Base-by-base conservation (phyloP, 345 rosid species). In the Populus ilicifolia region DNA sequence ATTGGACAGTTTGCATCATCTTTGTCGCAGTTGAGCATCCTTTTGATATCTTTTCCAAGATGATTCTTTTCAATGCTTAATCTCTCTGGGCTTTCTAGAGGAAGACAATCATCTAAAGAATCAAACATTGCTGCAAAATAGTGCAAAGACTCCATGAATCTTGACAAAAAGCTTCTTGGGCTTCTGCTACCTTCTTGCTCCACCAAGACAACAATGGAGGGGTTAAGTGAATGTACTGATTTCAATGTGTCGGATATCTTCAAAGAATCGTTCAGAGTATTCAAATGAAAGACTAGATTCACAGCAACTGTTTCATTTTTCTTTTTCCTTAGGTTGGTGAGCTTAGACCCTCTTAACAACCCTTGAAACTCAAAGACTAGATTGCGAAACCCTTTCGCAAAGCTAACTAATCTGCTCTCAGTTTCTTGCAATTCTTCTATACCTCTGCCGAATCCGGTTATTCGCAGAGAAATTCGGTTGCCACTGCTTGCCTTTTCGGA, bases 51-150 rank as follows among this genome's bases (percentile, higher is more conserved):
- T 69, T 85, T 88, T 5, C 94, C 94, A 1, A 91, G 83, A 54
- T 83, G 87, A 71, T 87, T 88, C 87, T 82, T 91, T 88, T 91
- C 94, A 1, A 91, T 89, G 66, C 85, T 76, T 25, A 87, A 69
- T 48, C 94, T 78, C 68, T 91, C 88, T 1, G 67, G 6, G 80
- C 94, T 91, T 25, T 88, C 90, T 59, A 77, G 50, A 0, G 92
- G 92, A 2, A 91, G 86, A 41, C 88, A 88, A 71, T 91, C 91
- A 16, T 91, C 92, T 52, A 91, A 69, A 0, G 94, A 91, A 82
- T 89, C 94, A 13, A 89, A 91, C 90, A 91, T 89, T 46, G 94
- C 94, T 0, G 92, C 90, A 25, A 84, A 88, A 62, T 87, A 87
- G 71, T 91, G 94, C 7, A 91, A 38, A 27, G 90, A 89, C 59